Base-by-base conservation (phyloP, 495 filamentous ascomycete species). In the Talaromyces borbonicus region DNA sequence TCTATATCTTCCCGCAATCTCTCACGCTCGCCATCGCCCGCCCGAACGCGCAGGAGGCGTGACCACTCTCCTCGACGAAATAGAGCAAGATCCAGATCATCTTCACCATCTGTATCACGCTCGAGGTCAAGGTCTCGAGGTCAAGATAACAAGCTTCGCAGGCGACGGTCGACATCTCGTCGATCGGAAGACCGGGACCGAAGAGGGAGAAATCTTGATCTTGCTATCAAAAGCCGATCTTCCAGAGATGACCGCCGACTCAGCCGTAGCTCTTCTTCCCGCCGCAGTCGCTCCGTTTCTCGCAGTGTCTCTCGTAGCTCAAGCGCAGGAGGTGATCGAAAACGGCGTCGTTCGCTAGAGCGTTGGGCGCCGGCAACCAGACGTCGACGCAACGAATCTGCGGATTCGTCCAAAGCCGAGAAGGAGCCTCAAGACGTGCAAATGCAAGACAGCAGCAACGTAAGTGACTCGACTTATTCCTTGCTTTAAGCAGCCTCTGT, bases 261-360 rank as follows among this genome's bases (percentile, higher is more conserved):
- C 49, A 72, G 65, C 49, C 60, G 55, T 47, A 68, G 65, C 51
- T 53, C 54, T 15, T 63, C 62, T 43, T 65, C 68, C 31, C 66
- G 65, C 36, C 59, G 66, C 46, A 60, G 67, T 46, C 59, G 57
- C 31, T 65, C 64, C 42, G 59, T 60, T 43, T 70, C 62, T 43
- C 41, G 51, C 51, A 69, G 64, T 49, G 26, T 37, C 26, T 52
- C 56, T 20, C 56, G 57, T 49, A 60, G 54, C 43, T 55, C 49
- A 46, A 59, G 55, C 46, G 55, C 53, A 48, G 60, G 47, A 52
- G 60, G 57, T 48, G 69, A 76, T 38, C 56, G 59, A 30, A 70
- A 70, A 49, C 61, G 75, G 49, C 76, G 70, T 46, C 69, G 70
- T 25, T 77, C 75, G 5, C 52, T 75, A 43, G 51, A 74, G 56